A percentile compares a stretch with the other conserved stretches of the same genome.
These are phyloP conservation scores for Thielaviopsis populi DNA, from an alignment of 2,329 filamentous ascomycete genomes.

Conservation along the genomic window DNA sequence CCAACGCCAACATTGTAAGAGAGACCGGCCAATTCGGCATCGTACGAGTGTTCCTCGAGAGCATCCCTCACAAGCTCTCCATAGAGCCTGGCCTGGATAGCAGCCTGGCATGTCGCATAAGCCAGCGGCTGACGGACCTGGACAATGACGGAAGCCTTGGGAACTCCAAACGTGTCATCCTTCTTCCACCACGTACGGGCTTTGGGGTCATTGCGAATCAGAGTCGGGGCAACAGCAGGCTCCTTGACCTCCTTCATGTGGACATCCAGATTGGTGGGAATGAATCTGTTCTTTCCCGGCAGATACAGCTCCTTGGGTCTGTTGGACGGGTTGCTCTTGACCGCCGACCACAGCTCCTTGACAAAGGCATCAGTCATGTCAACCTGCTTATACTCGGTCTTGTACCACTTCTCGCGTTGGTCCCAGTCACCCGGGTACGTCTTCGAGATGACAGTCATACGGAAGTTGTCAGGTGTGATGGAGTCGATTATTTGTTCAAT, in stretches of 20 bases:
- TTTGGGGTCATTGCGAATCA: conserved; percentile 70
- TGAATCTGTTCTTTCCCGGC: conserved; percentile 88
- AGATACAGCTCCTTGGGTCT: conserved; percentile 63
- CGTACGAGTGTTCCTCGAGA: conserved; percentile 85
- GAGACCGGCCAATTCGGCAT: conserved; percentile 82
- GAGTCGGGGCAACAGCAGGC: conserved; percentile 56
- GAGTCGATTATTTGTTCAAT: conserved; percentile 61
- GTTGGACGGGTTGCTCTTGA: conserved; percentile 38
- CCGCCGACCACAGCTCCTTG: conserved; percentile 50
- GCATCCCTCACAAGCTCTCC: conserved; percentile 78
- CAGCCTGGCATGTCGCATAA: conserved; percentile 62
- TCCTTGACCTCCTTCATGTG: conserved; percentile 82
- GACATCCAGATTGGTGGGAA: conserved; percentile 82
- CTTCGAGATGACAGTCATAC: conserved; percentile 68
- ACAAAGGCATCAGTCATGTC: conserved; percentile 65
- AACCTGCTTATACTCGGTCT: conserved; percentile 79
- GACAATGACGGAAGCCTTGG: conserved; percentile 76
- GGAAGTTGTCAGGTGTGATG: conserved; percentile 77
- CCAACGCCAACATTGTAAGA: conserved; percentile 66
- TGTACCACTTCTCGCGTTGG: conserved; percentile 91
- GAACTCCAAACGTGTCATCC: conserved; percentile 96
- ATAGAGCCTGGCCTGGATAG: conserved; percentile 65
- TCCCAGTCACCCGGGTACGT: conserved; percentile 75
- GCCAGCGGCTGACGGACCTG: conserved; percentile 66
- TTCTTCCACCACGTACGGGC: conserved; percentile 94